Percentiles rank a stretch among this genome's conserved stretches.
Conservation (phyloP, 352 stramenopile species). For the Phytopythium montanum region DNA sequence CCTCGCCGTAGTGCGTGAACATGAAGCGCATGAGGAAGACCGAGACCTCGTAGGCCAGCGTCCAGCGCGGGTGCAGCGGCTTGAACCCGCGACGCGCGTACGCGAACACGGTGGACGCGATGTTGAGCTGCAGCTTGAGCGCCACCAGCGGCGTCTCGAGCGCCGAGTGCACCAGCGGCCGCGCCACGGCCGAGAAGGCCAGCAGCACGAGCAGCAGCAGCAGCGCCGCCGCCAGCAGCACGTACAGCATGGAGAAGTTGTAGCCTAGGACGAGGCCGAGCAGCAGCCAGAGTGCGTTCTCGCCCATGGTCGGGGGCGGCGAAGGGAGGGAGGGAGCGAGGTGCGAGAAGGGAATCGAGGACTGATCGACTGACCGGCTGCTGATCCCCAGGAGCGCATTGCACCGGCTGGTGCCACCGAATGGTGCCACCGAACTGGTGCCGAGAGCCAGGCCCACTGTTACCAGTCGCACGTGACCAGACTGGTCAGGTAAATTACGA, state of each 20-base stretch:
- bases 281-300: conserved; percentile 9
- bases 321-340: not conserved
- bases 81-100: conserved; percentile 14
- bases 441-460: no score
- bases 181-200: conserved; percentile 3
- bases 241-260: conserved; percentile 3
- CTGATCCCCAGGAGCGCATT: no score
- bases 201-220: conserved; percentile 8
- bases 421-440: no score
- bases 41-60: conserved; percentile 25
- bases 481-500: no score
- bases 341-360: not conserved
- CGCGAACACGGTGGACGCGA: conserved; percentile 8
- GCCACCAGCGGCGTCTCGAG: conserved; percentile 9
- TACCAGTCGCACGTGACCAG: no score
- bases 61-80: conserved; percentile 24
- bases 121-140: conserved; percentile 10
- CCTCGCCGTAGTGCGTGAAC: conserved; percentile 22
- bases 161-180: conserved; percentile 11
- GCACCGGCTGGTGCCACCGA: no score
- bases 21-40: conserved; percentile 23
- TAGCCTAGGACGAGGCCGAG: conserved; percentile 5
- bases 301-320: not conserved
- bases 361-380: not conserved
- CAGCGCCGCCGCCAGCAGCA: conserved; percentile 1